Conservation (phyloP, 1,284 basidiomycete species). For the Trichosporon sp. region DNA sequence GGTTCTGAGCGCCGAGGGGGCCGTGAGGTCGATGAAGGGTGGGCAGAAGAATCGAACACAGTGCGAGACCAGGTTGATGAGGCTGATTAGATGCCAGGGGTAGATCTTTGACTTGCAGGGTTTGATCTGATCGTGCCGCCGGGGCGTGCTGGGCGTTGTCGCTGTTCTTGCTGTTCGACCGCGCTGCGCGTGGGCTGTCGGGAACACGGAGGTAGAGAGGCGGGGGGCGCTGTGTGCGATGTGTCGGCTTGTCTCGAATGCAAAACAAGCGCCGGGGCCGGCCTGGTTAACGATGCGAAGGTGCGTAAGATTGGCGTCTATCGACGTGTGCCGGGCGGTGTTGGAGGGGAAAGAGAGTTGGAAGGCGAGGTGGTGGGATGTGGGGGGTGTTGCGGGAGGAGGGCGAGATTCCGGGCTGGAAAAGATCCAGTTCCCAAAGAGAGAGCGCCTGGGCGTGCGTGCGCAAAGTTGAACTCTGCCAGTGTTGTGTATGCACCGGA, state of each 20-base stretch:
- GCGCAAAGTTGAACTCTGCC: not conserved
- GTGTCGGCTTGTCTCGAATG: not conserved
- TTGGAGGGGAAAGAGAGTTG: not conserved
- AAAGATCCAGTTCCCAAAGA: not conserved
- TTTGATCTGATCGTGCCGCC: not conserved
- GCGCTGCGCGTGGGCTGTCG: not conserved
- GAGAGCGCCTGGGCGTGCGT: not conserved
- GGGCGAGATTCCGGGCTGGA: not conserved
- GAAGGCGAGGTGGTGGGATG: not conserved
- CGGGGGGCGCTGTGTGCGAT: not conserved
- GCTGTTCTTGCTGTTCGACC: not conserved
- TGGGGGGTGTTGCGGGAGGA: not conserved
- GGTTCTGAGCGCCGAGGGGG: not conserved
- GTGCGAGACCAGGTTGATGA: not conserved
- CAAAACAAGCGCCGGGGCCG: not conserved
- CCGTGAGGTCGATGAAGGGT: not conserved
- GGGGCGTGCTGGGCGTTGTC: not conserved
- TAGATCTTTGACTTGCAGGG: not conserved
- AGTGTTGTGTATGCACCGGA: not conserved
- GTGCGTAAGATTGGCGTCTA: not conserved
- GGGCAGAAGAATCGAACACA: not conserved
- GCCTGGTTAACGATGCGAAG: not conserved
- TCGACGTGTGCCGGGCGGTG: not conserved
- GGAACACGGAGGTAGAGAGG: not conserved
- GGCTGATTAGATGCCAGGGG: conserved; percentile 3